Conservation (phyloP, 1,284 basidiomycete genomes). For the Pisolithus thermaeus region DNA sequence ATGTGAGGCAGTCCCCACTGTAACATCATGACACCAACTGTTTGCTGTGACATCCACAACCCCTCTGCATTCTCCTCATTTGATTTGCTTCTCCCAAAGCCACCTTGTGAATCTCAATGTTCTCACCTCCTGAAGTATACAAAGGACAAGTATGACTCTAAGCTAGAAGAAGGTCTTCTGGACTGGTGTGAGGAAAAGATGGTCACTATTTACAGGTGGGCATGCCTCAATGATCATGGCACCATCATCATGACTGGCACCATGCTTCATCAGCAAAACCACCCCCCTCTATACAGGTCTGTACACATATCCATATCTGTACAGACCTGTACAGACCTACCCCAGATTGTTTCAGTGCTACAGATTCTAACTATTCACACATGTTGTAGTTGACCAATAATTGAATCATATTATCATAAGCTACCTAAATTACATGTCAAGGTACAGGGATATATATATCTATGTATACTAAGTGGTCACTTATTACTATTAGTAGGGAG, state of each 20-base stretch:
- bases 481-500: too few species aligned
- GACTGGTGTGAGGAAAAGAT: conserved; percentile 6
- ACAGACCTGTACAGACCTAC: too few species aligned
- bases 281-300: too few species aligned
- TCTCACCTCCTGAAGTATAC: not conserved
- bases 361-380: too few species aligned
- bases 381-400: too few species aligned
- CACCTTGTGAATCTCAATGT: not conserved
- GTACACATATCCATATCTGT: too few species aligned
- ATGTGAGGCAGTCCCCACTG: conserved; percentile 1
- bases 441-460: too few species aligned
- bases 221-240: conserved; percentile 6
- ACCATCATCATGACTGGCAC: conserved; percentile 15
- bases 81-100: not conserved
- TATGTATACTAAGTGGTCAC: too few species aligned
- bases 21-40: not conserved
- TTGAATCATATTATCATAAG: too few species aligned
- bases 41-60: conserved; percentile 7
- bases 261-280: conserved; percentile 2
- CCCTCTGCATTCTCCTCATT: not conserved
- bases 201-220: not conserved
- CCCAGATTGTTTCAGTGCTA: too few species aligned
- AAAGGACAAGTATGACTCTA: not conserved
- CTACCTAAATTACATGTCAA: too few species aligned
- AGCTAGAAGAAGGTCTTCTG: not conserved